Evolutionary conservation across 345 rosid genomes (phyloP).

Genomic region (Firmiana major): DNA sequence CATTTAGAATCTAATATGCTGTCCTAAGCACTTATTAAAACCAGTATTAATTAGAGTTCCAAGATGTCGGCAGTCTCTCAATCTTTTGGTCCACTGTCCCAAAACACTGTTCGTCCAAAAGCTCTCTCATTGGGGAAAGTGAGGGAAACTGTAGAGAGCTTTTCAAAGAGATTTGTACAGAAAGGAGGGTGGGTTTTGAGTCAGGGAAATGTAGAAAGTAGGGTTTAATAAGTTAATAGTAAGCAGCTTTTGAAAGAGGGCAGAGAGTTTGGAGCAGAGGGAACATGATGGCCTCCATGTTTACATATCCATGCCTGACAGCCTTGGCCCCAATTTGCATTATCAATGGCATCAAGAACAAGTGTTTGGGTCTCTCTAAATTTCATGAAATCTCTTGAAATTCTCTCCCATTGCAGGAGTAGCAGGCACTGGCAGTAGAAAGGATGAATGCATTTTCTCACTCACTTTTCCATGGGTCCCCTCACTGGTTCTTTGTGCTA

Average conservation of each 20-base stretch:
- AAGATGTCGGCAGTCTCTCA: constrained; percentile 33
- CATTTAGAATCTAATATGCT: constrained; percentile 34
- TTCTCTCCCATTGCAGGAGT: constrained; percentile 11
- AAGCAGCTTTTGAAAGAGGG: constrained; percentile 32
- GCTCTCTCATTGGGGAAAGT: constrained; percentile 15
- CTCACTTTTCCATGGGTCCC: constrained; percentile 12
- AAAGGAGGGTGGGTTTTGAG: neutral
- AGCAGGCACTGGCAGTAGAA: neutral
- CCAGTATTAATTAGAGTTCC: constrained; percentile 33
- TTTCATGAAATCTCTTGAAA: constrained; percentile 39
- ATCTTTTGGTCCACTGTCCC: constrained; percentile 21
- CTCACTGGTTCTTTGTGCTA: constrained; percentile 14
- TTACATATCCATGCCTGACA: constrained; percentile 51
- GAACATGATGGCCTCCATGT: constrained; percentile 80
- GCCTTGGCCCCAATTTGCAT: constrained; percentile 15
- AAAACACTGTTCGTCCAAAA: neutral
- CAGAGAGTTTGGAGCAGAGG: constrained; percentile 61
- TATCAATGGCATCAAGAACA: constrained; percentile 23
- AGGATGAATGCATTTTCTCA: constrained; percentile 5
- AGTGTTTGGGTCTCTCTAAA: constrained; percentile 15
- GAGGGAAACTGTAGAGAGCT: constrained; percentile 3
- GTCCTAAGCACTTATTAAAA: constrained; percentile 23
- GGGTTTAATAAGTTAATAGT: neutral
- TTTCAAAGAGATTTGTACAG: constrained; percentile 23
- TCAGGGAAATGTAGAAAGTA: neutral